Base-by-base conservation (phyloP, 768 basidiomycete species). In the Kwoniella botswanensis region DNA sequence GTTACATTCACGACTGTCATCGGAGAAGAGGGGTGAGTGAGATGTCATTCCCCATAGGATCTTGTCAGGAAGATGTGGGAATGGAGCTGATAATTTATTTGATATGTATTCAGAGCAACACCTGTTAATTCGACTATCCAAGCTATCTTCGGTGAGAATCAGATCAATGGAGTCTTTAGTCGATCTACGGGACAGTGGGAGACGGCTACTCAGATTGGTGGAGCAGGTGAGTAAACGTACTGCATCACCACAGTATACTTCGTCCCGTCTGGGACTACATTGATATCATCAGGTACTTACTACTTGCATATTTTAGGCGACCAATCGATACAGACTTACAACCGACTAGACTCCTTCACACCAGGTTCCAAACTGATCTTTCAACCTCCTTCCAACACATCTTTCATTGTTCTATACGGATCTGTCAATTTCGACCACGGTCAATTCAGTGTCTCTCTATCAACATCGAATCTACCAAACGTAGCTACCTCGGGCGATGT, bases 1-100 rank as follows among this genome's bases (percentile, higher is more conserved):
- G 42, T 71, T 13, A 71, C 69, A 13, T 60, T 65, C 18, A 71
- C 69, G 18, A 65, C 64, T 26, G 64, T 56, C 18, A n/a, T 71
- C 11, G 69, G 69, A 22, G 55, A 60, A 18, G 54, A 65, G 7
- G 63, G 63, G 69, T 71, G 41, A 65, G 69, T 71, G 26, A 59
- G 0, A 0, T 15, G 0, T 43, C 18, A 26, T 2, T 24, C 11
- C 0, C 1, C 13, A 17, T 43, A 22, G 42, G 10, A n/a, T 21
- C 24, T 46, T 46, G 1, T 5, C 2, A 0, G 22, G 41, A 59
- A 12, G 17, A 15, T 24, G 1, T 12, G 7, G 18, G 7, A 26
- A 50, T 26, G 21, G n/a, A 26, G 17, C n/a, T 18, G 10, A 54
- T 12, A 15, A 22, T n/a, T 10, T 18, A 15, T n/a, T n/a, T 0